phyloP scores from a whole-genome alignment of 768 basidiomycete genomes.

The Cystobasidium onofrii region DNA sequence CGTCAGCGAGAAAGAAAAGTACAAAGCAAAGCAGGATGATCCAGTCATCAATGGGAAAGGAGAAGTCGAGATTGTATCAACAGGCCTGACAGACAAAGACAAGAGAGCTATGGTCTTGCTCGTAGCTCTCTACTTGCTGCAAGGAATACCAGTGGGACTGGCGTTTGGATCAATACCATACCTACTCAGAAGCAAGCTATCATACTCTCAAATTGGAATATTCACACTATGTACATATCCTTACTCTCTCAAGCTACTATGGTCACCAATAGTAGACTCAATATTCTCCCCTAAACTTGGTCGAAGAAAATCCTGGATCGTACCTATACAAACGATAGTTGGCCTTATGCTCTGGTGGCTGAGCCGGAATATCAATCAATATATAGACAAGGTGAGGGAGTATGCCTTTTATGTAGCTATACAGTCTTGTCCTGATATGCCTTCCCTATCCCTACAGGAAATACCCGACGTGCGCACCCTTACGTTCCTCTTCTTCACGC shows the following conservation, averaged over 20 bases:
- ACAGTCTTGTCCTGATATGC: not conserved
- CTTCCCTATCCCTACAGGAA: slow-evolving; percentile 53
- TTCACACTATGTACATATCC: slow-evolving; percentile 89
- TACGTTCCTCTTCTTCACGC: slow-evolving; percentile 72
- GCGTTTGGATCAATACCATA: slow-evolving; percentile 95
- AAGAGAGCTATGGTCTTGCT: slow-evolving; percentile 74
- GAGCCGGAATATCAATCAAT: slow-evolving; percentile 57
- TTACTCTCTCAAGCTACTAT: slow-evolving; percentile 90
- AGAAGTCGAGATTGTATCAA: not conserved
- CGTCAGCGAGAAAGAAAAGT: not conserved
- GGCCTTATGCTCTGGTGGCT: slow-evolving; percentile 58
- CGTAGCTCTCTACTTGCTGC: slow-evolving; percentile 64
- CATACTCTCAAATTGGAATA: slow-evolving; percentile 90
- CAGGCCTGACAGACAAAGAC: slow-evolving; percentile 49
- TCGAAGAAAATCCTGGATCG: slow-evolving; percentile 97
- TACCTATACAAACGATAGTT: slow-evolving; percentile 88
- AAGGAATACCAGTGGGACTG: slow-evolving; percentile 88
- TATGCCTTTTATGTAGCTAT: slow-evolving; percentile 24
- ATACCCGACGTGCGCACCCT: slow-evolving; percentile 67
- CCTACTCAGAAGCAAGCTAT: slow-evolving; percentile 85
- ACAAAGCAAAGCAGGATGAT: slow-evolving; percentile 1
- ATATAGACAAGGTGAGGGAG: slow-evolving; percentile 63
- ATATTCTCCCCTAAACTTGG: slow-evolving; percentile 71
- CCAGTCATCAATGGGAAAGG: not conserved
- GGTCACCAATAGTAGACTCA: slow-evolving; percentile 96